Conservation (phyloP, 2,329 filamentous ascomycete genomes). For the Ascochyta fabae region DNA sequence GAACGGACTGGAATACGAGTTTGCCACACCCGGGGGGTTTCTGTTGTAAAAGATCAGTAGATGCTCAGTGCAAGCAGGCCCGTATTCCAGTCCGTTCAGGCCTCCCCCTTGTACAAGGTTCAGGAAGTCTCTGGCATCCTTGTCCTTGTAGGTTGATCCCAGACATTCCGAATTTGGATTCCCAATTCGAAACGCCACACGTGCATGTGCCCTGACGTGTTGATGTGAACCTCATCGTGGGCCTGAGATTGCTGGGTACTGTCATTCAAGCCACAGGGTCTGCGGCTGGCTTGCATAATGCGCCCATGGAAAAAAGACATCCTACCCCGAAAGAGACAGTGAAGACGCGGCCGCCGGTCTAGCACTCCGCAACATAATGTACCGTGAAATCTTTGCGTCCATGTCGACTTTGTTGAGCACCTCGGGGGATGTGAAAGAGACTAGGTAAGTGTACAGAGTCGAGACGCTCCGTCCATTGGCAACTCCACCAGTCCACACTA, state of each 20-base stretch:
- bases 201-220: background rate
- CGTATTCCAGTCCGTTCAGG: too few relatives aligned
- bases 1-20: too few relatives aligned
- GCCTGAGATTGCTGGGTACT: background rate
- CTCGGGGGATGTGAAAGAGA: background rate
- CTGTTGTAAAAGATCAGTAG: too few relatives aligned
- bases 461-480: background rate
- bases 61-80: too few relatives aligned
- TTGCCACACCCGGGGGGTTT: too few relatives aligned
- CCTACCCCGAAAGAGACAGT: background rate
- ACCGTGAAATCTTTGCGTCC: background rate
- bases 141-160: constrained; percentile 1
- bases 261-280: background rate
- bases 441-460: background rate
- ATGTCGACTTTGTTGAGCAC: background rate
- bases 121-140: background rate
- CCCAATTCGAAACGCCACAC: background rate
- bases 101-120: background rate
- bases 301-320: background rate
- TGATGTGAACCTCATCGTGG: background rate
- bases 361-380: background rate
- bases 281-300: background rate
- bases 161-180: background rate
- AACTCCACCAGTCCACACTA: background rate
- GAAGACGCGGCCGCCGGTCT: background rate